phyloP scores from a whole-genome alignment of 352 stramenopile species.

The Phytophthora pinifolia region DNA sequence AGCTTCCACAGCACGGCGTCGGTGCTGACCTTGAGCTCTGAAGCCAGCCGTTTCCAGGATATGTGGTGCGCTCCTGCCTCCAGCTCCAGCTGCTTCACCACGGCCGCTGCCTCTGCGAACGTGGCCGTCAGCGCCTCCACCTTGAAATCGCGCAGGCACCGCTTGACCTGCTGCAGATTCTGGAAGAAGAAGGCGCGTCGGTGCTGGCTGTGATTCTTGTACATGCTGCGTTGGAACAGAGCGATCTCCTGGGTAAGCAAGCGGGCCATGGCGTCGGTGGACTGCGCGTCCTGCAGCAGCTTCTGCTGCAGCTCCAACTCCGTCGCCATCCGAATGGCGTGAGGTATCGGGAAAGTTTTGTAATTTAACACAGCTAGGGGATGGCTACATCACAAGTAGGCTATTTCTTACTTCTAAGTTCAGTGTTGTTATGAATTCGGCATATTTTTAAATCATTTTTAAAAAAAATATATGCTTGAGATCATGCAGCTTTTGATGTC shows the following conservation, averaged over 20 bases:
- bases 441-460: no score
- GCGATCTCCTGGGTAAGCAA: slow-evolving; percentile 57
- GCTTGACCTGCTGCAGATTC: slow-evolving; percentile 81
- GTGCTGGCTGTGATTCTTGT: slow-evolving; percentile 90
- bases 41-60: slow-evolving; percentile 68
- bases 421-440: no score
- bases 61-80: slow-evolving; percentile 63
- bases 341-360: background rate
- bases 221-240: slow-evolving; percentile 81
- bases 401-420: no score
- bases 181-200: slow-evolving; percentile 80
- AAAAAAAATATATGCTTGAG: no score
- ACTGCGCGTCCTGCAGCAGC: slow-evolving; percentile 42
- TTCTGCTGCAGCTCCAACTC: slow-evolving; percentile 36
- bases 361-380: background rate
- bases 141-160: slow-evolving; percentile 50
- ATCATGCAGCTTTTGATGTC: slow-evolving; percentile 13
- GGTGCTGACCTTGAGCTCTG: slow-evolving; percentile 55
- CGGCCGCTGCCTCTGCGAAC: slow-evolving; percentile 37
- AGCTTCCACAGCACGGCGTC: slow-evolving; percentile 56
- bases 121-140: slow-evolving; percentile 36
- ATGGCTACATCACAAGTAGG: no score
- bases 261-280: slow-evolving; percentile 29
- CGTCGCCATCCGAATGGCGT: slow-evolving; percentile 6
- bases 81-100: slow-evolving; percentile 53